Base-by-base conservation (phyloP, 148 eudicot genomes). In the Drosera capensis region DNA sequence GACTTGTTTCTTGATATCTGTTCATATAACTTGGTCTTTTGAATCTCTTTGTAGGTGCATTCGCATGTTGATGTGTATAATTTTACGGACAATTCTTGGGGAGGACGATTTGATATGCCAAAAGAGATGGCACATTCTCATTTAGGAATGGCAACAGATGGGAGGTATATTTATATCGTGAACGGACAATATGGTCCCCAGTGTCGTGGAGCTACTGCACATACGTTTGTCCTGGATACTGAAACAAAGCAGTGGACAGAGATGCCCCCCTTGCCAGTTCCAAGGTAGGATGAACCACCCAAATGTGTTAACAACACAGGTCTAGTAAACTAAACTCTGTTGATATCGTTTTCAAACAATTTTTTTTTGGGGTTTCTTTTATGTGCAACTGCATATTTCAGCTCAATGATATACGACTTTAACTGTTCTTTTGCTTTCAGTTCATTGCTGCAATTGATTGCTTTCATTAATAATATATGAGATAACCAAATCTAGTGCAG, bases 91-190 rank as follows among this genome's bases (percentile, higher is more conserved):
- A 92, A 92, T 54, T 67, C 81, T 18, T 92, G 99, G 99, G 94
- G 74, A 53, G 94, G 67, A 64, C 72, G 79, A 64, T 92, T 92
- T 63, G 90, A 79, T 64, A 92, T 92, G 99, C 99, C 99, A 20
- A 92, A 81, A 65, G 90, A 82, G 64, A 92, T 85, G 99, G 95
- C 95, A 19, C 99, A 92, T 79, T 92, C 99, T 35, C 99, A 92
- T 68, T 67, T 92, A 35, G 99, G 99, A 37, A 92, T 92, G 99
- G 95, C 56, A 58, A 85, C 94, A 5, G 99, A 92, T 71, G 99
- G 99, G 17, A 74, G 94, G 68, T 85, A 78, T 45, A 76, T 92
- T 28, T 92, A 92, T 61, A 63, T 85, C 3, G 95, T 92, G 63
- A 85, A 79, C 8, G 95, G 99, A 50, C 99, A 92, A 53, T 85